Percentiles rank a stretch among this genome's conserved stretches.
Evolutionary conservation across 2,329 filamentous ascomycete species (phyloP).

Genomic region (Xylariaceae sp.): DNA sequence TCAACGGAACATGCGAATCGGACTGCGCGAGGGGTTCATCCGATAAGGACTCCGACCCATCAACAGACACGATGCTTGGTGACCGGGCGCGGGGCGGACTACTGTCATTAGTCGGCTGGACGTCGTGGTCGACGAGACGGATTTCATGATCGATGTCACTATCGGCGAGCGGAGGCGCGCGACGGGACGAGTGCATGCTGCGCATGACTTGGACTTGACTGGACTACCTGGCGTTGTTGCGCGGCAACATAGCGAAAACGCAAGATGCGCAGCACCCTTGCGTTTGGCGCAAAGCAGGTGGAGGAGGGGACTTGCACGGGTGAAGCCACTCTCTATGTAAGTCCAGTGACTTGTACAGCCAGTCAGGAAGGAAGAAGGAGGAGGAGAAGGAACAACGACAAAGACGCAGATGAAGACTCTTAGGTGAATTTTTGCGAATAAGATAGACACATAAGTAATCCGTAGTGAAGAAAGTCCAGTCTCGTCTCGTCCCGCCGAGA

Average conservation of each 20-base stretch:
- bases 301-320: background rate
- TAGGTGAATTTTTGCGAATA: background rate
- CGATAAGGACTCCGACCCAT: slow-evolving; percentile 17
- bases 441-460: background rate
- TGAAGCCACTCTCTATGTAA: background rate
- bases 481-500: too few species aligned
- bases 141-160: slow-evolving; percentile 68
- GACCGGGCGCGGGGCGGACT: slow-evolving; percentile 12
- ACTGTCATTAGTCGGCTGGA: slow-evolving; percentile 26
- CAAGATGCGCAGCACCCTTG: slow-evolving; percentile 14
- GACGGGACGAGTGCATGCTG: slow-evolving; percentile 47
- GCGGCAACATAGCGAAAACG: slow-evolving; percentile 26
- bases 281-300: background rate
- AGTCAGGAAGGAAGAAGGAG: background rate
- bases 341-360: background rate
- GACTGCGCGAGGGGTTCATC: slow-evolving; percentile 22
- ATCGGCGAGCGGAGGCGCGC: slow-evolving; percentile 50
- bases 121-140: slow-evolving; percentile 59
- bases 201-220: slow-evolving; percentile 32
- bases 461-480: too few species aligned
- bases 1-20: slow-evolving; percentile 24
- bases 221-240: slow-evolving; percentile 11
- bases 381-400: background rate
- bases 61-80: slow-evolving; percentile 16
- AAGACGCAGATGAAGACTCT: background rate